These are phyloP conservation scores for Fagopyrum esculentum DNA, from an alignment of 148 eudicot genomes.

Conservation along the genomic window DNA sequence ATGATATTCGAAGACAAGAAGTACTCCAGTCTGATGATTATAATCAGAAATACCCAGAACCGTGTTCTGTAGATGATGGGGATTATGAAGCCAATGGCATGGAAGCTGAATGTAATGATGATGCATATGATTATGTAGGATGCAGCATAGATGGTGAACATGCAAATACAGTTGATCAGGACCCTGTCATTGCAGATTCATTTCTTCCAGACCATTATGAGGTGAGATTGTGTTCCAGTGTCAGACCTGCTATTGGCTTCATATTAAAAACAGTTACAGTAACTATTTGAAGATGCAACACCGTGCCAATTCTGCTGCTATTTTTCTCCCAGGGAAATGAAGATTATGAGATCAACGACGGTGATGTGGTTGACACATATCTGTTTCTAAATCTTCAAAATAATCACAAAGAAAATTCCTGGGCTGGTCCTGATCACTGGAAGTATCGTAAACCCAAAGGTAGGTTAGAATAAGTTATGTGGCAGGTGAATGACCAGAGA, in stretches of 20 bases:
- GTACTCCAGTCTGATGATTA: constrained; percentile 7
- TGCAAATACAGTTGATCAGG: constrained; percentile 9
- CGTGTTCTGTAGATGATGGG: constrained; percentile 6
- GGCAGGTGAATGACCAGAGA: neutral
- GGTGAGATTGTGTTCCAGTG: neutral
- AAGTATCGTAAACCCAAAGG: constrained; percentile 74
- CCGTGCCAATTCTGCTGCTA: neutral
- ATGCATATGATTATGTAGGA: constrained; percentile 12
- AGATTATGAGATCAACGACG: constrained; percentile 17
- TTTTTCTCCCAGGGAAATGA: constrained; percentile 43
- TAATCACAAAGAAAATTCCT: constrained; percentile 65
- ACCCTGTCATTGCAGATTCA: constrained; percentile 10
- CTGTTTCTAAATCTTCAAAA: constrained; percentile 61
- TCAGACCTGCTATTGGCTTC: neutral
- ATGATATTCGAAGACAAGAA: constrained; percentile 41
- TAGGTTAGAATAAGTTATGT: constrained; percentile 15
- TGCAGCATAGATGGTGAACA: constrained; percentile 13
- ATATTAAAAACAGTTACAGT: no score
- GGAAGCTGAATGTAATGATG: constrained; percentile 2
- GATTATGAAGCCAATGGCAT: constrained; percentile 3
- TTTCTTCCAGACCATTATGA: constrained; percentile 10
- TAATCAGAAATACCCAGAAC: constrained; percentile 1
- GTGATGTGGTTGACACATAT: constrained; percentile 42
- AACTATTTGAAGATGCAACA: neutral
- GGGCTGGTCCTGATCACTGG: constrained; percentile 99